Percentiles rank a stretch among this genome's conserved stretches.
Evolutionary conservation across 148 eudicot genomes (phyloP).

Genomic region (Chenopodium album): DNA sequence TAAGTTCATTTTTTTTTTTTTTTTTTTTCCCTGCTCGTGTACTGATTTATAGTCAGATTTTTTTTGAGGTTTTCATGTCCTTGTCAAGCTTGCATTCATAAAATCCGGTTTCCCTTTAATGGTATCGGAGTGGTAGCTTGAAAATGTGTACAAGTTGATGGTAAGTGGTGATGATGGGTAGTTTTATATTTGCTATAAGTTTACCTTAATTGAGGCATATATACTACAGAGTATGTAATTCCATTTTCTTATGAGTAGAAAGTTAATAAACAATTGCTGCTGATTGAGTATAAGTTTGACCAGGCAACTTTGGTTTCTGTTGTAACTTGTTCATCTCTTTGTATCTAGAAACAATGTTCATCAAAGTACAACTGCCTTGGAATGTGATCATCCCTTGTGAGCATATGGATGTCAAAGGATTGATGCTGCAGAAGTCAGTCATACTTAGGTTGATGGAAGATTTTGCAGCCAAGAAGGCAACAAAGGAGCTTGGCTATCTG

Average conservation of each 20-base stretch:
- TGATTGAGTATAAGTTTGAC: not conserved
- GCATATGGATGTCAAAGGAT: constrained; percentile 50
- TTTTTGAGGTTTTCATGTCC: not conserved
- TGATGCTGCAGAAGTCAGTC: constrained; percentile 57
- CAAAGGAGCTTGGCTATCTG: constrained; percentile 61
- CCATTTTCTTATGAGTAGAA: not conserved
- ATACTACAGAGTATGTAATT: not conserved
- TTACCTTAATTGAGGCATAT: not conserved
- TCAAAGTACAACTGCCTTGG: constrained; percentile 55
- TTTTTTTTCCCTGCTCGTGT: too few species aligned
- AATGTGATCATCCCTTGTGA: constrained; percentile 67
- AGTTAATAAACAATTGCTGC: too few species aligned
- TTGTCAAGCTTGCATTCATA: not conserved
- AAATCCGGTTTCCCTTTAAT: not conserved
- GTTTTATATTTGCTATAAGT: not conserved
- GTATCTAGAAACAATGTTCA: constrained; percentile 40
- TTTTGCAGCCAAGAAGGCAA: constrained; percentile 57
- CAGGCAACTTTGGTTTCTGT: not conserved
- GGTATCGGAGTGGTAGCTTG: not conserved
- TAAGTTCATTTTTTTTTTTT: too few species aligned
- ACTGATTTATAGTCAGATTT: too few species aligned
- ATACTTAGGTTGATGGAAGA: constrained; percentile 57
- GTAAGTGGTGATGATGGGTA: not conserved
- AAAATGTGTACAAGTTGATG: not conserved
- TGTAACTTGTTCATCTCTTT: not conserved